Percentiles rank a stretch among this genome's conserved stretches.
Evolutionary conservation across 305 asterid species (phyloP).

Genomic region (Rubia peregrina): DNA sequence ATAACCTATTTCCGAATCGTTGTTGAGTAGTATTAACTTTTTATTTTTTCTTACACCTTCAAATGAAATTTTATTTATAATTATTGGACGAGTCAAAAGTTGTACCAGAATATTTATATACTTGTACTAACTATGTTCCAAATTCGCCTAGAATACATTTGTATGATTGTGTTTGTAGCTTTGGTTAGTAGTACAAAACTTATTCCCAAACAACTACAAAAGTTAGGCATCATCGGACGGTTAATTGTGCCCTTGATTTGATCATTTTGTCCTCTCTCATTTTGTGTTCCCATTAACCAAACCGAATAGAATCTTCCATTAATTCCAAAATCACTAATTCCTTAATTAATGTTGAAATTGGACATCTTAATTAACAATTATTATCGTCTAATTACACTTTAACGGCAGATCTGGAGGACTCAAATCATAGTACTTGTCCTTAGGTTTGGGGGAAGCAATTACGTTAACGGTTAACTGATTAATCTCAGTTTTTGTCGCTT

Average conservation of each 20-base stretch:
- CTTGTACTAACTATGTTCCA: no score
- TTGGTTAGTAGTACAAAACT: no score
- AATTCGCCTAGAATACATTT: no score
- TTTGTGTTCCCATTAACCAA: not conserved
- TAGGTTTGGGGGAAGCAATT: not conserved
- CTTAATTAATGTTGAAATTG: not conserved
- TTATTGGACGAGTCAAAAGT: no score
- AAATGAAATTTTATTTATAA: no score
- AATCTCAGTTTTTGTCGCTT: constrained; percentile 1
- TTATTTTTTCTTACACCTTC: no score
- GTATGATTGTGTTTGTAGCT: not conserved
- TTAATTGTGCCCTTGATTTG: not conserved
- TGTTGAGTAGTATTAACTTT: no score
- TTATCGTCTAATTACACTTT: not conserved
- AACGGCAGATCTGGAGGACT: constrained; percentile 1
- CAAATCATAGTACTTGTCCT: not conserved
- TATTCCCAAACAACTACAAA: not conserved
- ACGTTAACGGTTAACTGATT: constrained; percentile 4
- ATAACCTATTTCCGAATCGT: no score
- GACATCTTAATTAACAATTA: not conserved
- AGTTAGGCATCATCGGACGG: not conserved
- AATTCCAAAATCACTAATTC: not conserved
- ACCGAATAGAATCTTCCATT: not conserved
- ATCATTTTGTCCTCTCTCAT: not conserved
- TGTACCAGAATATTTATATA: no score